Evolutionary conservation across 1,284 basidiomycete genomes (phyloP).

Genomic region (Ceratobasidium sp.): DNA sequence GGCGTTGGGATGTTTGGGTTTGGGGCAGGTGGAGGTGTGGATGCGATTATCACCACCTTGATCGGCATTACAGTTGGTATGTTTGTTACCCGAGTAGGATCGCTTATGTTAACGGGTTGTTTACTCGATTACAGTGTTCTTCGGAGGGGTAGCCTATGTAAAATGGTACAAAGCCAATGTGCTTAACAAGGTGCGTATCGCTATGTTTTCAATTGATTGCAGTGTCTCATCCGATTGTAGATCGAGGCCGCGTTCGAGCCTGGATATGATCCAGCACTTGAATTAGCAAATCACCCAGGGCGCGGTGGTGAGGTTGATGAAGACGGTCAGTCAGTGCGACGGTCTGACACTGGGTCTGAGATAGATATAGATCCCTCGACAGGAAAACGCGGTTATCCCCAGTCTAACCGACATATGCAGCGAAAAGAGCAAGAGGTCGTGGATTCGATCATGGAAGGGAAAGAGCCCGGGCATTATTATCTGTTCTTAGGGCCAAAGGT

Average conservation of each 20-base stretch:
- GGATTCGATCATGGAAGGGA: slow-evolving; percentile 81
- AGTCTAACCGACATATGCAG: slow-evolving; percentile 72
- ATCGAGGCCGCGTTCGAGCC: slow-evolving; percentile 74
- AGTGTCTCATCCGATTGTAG: slow-evolving; percentile 55
- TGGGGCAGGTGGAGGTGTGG: slow-evolving; percentile 54
- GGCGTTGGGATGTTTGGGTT: slow-evolving; percentile 44
- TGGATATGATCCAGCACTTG: slow-evolving; percentile 83
- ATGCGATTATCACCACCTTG: slow-evolving; percentile 70
- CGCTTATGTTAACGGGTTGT: slow-evolving; percentile 16
- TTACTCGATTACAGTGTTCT: slow-evolving; percentile 63
- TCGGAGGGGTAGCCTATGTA: slow-evolving; percentile 79
- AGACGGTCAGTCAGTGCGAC: slow-evolving; percentile 7
- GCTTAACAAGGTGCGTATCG: slow-evolving; percentile 71
- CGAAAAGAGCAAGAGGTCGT: slow-evolving; percentile 81
- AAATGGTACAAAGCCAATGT: slow-evolving; percentile 85
- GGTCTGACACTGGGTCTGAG: slow-evolving; percentile 50
- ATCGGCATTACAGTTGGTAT: slow-evolving; percentile 72
- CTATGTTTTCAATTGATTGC: slow-evolving; percentile 52
- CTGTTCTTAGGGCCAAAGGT: slow-evolving; percentile 83
- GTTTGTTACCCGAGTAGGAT: slow-evolving; percentile 5
- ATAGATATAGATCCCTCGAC: slow-evolving; percentile 48
- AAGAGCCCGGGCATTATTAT: slow-evolving; percentile 79
- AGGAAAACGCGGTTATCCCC: slow-evolving; percentile 60
- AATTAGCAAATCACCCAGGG: slow-evolving; percentile 69
- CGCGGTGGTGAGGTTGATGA: slow-evolving; percentile 45